Evolutionary conservation across 1,284 basidiomycete genomes (phyloP).

Genomic region (Kalmanozyma brasiliensis): DNA sequence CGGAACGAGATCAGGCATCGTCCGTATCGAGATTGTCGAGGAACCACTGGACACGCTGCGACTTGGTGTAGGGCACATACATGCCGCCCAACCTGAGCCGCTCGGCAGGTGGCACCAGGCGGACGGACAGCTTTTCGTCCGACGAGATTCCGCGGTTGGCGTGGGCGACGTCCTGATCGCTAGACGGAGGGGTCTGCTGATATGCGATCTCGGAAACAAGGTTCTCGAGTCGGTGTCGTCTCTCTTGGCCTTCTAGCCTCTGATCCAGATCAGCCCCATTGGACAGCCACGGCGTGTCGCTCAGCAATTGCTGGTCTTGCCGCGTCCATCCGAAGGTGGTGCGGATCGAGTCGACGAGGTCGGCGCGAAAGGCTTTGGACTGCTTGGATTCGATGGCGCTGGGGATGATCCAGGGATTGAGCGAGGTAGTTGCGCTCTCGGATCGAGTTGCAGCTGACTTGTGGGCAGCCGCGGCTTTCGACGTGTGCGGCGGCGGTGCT

Average conservation of each 20-base stretch:
- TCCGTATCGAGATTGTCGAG: slow-evolving; percentile 38
- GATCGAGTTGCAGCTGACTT: neutral
- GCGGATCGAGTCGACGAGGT: slow-evolving; percentile 37
- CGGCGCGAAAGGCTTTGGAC: slow-evolving; percentile 30
- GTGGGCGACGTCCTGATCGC: no score
- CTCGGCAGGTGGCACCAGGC: slow-evolving; percentile 24
- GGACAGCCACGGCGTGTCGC: slow-evolving; percentile 3
- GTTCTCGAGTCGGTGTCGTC: neutral
- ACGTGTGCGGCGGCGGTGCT: slow-evolving; percentile 22
- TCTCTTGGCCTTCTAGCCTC: slow-evolving; percentile 4
- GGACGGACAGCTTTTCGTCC: slow-evolving; percentile 14
- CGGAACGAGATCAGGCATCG: no score
- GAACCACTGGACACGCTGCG: slow-evolving; percentile 41
- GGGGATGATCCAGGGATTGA: slow-evolving; percentile 17
- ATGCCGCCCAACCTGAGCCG: slow-evolving; percentile 29
- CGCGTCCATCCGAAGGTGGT: slow-evolving; percentile 38
- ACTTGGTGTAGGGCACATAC: slow-evolving; percentile 45
- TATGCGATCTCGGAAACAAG: slow-evolving; percentile 1
- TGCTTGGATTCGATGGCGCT: slow-evolving; percentile 10
- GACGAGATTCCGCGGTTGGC: neutral
- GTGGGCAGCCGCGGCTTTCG: no score
- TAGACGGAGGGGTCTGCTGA: neutral
- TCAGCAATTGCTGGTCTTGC: slow-evolving; percentile 24
- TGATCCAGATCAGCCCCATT: neutral
- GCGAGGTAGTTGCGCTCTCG: neutral